Conservation (phyloP, 352 stramenopile genomes). For the Pythium grandisporangium region DNA sequence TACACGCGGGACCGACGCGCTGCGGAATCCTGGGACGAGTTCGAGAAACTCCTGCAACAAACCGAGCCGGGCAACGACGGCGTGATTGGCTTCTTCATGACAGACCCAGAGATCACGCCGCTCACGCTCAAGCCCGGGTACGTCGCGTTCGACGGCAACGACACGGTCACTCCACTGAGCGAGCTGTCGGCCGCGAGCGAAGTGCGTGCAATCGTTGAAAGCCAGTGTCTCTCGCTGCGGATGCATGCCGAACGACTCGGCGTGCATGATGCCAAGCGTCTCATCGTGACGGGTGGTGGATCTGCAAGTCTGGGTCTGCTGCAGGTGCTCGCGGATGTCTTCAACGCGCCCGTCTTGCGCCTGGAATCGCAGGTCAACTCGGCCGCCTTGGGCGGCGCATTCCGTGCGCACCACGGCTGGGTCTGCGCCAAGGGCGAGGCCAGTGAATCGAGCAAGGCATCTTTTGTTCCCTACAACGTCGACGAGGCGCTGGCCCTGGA, state of each 20-base stretch:
- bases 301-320: conserved; percentile 45
- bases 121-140: conserved; percentile 30
- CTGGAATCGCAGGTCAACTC: conserved; percentile 9
- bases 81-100: conserved; percentile 47
- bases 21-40: conserved; percentile 35
- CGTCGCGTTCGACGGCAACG: conserved; percentile 26
- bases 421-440: not conserved
- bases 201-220: conserved; percentile 56
- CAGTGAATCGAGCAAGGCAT: not conserved
- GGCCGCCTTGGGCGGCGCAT: conserved; percentile 14
- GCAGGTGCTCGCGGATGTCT: conserved; percentile 38
- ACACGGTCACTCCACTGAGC: not conserved
- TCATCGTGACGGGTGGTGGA: conserved; percentile 56
- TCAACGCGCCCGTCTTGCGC: conserved; percentile 8
- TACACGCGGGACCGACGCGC: conserved; percentile 34
- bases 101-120: conserved; percentile 61
- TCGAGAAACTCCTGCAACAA: conserved; percentile 32
- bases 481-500: conserved; percentile 6
- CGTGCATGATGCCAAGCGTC: conserved; percentile 27
- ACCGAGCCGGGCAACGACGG: conserved; percentile 34
- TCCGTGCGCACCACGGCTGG: conserved; percentile 12
- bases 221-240: conserved; percentile 49
- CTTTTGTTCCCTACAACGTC: conserved; percentile 3
- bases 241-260: conserved; percentile 47
- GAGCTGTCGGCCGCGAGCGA: conserved; percentile 4